Percentiles rank a stretch among this genome's conserved stretches.
Conservation (phyloP, 1,284 basidiomycete species). For the Phaffia rhodozyma region DNA sequence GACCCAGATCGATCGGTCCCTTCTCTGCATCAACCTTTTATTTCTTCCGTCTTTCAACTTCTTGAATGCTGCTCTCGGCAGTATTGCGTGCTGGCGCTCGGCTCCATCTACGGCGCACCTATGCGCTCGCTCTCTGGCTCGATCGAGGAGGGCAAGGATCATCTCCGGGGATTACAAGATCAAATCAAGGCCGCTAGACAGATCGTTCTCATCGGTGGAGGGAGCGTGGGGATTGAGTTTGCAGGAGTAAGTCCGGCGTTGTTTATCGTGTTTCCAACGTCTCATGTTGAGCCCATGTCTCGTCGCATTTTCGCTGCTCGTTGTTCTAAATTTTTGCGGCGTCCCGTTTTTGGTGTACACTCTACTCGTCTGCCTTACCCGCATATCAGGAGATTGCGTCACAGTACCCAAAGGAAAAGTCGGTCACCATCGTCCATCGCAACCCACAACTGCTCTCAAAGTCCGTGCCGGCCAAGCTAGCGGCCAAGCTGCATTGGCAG, state of each 20-base stretch:
- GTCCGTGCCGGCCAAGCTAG: conserved; percentile 25
- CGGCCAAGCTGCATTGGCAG: conserved; percentile 24
- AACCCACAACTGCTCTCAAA: conserved; percentile 22
- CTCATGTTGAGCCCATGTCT: not conserved
- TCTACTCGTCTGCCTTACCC: not conserved
- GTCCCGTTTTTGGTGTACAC: not conserved
- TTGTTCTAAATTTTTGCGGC: not conserved
- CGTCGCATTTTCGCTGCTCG: too few relatives aligned
- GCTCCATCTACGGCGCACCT: conserved; percentile 30
- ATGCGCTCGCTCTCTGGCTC: conserved; percentile 29
- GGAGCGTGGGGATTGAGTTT: conserved; percentile 39
- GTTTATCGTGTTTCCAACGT: not conserved
- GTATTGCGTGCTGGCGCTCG: conserved; percentile 29
- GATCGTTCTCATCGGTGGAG: conserved; percentile 36
- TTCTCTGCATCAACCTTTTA: not conserved
- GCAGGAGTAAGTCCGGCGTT: conserved; percentile 30
- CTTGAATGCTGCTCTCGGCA: not conserved
- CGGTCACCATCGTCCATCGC: conserved; percentile 30
- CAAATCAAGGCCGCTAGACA: conserved; percentile 28
- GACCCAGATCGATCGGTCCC: too few relatives aligned
- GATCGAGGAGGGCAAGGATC: conserved; percentile 21
- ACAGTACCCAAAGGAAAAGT: conserved; percentile 21
- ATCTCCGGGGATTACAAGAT: conserved; percentile 26
- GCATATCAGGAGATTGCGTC: conserved; percentile 13
- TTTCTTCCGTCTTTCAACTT: not conserved